Evolutionary conservation across 2,329 filamentous ascomycete genomes (phyloP).

Genomic region (Apiospora pterosperma): DNA sequence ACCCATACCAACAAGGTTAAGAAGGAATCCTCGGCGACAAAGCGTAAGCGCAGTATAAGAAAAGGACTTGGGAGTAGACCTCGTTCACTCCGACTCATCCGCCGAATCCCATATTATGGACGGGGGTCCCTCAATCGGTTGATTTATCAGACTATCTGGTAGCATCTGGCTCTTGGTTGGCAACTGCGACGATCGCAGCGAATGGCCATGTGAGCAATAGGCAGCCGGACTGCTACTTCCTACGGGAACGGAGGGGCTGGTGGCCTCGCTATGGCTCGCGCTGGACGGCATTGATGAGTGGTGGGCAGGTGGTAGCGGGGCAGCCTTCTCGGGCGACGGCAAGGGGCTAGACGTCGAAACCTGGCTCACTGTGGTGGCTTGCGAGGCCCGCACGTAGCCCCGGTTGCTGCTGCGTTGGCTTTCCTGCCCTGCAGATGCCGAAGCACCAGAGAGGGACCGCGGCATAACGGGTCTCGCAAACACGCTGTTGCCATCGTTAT

Average conservation of each 20-base stretch:
- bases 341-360: constrained; percentile 27
- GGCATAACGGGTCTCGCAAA: not conserved
- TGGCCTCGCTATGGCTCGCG: not conserved
- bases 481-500: not conserved
- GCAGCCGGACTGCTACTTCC: not conserved
- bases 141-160: constrained; percentile 42
- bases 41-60: not conserved
- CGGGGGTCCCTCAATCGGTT: constrained; percentile 31
- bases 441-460: not conserved
- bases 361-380: constrained; percentile 41
- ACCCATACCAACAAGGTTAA: not conserved
- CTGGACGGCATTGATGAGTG: constrained; percentile 12
- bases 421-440: constrained; percentile 3
- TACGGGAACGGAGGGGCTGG: not conserved
- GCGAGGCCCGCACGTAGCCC: constrained; percentile 32
- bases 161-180: constrained; percentile 51
- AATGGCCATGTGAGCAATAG: constrained; percentile 15
- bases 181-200: constrained; percentile 42
- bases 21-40: not conserved
- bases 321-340: constrained; percentile 25
- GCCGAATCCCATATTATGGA: constrained; percentile 43
- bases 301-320: constrained; percentile 8
- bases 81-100: constrained; percentile 25
- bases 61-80: not conserved
- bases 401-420: constrained; percentile 9